Conservation (phyloP, 2,329 filamentous ascomycete genomes). For the Metarhizium album region DNA sequence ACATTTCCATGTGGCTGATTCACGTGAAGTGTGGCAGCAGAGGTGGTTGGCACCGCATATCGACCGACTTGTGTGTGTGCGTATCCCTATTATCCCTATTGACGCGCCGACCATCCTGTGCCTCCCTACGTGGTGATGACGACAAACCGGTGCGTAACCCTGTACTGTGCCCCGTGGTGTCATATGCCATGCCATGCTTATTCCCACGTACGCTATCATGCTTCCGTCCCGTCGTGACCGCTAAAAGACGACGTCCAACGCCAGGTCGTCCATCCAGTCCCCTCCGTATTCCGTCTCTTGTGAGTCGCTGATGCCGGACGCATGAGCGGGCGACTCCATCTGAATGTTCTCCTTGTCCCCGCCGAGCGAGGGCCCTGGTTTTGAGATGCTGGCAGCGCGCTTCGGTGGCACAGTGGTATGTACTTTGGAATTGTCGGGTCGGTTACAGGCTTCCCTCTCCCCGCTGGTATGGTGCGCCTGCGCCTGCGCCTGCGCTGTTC, state of each 20-base stretch:
- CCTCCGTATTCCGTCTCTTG: slow-evolving; percentile 30
- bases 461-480: slow-evolving; percentile 8
- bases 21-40: not conserved
- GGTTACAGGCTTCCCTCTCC: not conserved
- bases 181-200: not conserved
- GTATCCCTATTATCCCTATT: not conserved
- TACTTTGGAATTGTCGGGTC: not conserved
- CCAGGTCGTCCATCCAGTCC: slow-evolving; percentile 27
- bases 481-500: slow-evolving; percentile 14
- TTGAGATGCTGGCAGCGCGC: not conserved
- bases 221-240: not conserved
- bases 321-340: no score
- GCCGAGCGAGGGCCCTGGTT: not conserved
- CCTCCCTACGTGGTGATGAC: not conserved
- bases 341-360: slow-evolving; percentile 18
- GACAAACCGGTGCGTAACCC: not conserved
- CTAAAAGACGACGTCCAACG: slow-evolving; percentile 17
- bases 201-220: not conserved
- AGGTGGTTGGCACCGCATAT: not conserved
- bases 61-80: not conserved
- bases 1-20: not conserved
- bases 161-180: not conserved
- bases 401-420: not conserved
- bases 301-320: slow-evolving; percentile 13
- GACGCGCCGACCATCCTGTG: not conserved